Evolutionary conservation across 176 grass and related monocot genomes (phyloP), one percentile per base, ranked within the genome.

Genomic region (Puya raimondii): DNA sequence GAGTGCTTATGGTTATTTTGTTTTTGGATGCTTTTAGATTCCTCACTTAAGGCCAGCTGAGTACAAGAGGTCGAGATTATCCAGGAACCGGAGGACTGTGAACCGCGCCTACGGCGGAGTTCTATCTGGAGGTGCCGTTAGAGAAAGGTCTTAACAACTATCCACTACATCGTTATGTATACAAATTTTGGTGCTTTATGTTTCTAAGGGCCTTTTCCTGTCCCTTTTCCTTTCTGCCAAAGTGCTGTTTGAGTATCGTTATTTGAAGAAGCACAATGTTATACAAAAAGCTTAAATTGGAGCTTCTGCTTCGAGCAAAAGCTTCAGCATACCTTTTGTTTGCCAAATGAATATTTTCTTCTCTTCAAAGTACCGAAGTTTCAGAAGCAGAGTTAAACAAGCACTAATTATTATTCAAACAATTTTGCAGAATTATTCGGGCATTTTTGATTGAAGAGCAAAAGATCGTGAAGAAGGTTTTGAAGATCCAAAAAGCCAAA

Each of bases 401-500:
- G 33, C 4, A 42, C 33, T 7, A 42, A 42, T 42, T 42, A 42
- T 42, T 42, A 42, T 20, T 22, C 56, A 3, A 61, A 18, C 56
- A 18, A 20, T 61, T 59, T 48, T 67, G 27, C 64, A 67, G 64
- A 47, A 67, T 67, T 17, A n/a, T 67, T 47, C 64, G 64, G 9
- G 64, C 64, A 29, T 67, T 67, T 29, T 67, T 67, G 16, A 27
- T 67, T 47, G 64, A 67, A 47, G 64, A 67, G 64, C 64, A 67
- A 27, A 67, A 67, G 27, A 67, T 67, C 7, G 64, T 67, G 14
- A 67, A 67, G 64, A 67, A 67, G 64, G 64, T 67, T n/a, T 29
- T 67, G 64, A 67, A 67, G 64, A 67, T 67, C 64, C 64, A 67
- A 15, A 67, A 67, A 47, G 15, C 64, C 64, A 67, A 67, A 67